Percentiles rank a stretch among this genome's conserved stretches.
Conservation (phyloP, 2,329 filamentous ascomycete species). For the Aspergillus persii region DNA sequence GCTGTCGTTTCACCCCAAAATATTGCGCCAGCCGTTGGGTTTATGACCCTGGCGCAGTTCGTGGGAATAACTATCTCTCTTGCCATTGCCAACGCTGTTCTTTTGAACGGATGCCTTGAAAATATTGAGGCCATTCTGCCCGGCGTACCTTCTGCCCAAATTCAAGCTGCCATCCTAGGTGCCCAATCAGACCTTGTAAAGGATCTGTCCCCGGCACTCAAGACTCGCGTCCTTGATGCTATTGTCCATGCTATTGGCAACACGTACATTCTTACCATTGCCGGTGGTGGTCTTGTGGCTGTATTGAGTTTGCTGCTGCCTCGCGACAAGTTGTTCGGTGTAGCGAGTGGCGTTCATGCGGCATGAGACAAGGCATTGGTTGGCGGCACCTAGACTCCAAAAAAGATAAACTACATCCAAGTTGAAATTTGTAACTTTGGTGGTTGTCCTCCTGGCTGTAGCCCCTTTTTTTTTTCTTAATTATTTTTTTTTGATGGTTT, state of each 20-base stretch:
- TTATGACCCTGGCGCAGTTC: neutral
- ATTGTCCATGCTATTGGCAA: neutral
- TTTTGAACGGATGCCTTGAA: neutral
- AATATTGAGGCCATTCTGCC: neutral
- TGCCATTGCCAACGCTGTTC: neutral
- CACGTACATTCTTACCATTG: neutral
- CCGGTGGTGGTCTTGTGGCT: too few species aligned
- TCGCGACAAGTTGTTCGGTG: too few species aligned
- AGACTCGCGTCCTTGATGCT: neutral
- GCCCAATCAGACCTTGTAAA: neutral
- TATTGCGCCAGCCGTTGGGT: neutral
- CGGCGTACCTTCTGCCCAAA: neutral
- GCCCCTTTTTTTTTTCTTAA: too few species aligned
- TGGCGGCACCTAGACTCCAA: too few species aligned
- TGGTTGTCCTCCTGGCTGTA: too few species aligned
- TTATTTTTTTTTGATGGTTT: too few species aligned
- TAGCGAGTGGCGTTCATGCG: too few species aligned
- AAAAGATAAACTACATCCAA: too few species aligned
- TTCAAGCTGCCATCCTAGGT: neutral
- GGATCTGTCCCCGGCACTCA: neutral
- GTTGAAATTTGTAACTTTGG: too few species aligned
- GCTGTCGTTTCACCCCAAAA: neutral
- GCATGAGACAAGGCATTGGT: too few species aligned
- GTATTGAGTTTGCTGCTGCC: too few species aligned
- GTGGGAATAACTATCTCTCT: neutral